Percentiles rank a stretch among this genome's conserved stretches.
Evolutionary conservation across 192 early-diverging fungal species (phyloP).

Genomic region (Globomyces pollinis-pini): DNA sequence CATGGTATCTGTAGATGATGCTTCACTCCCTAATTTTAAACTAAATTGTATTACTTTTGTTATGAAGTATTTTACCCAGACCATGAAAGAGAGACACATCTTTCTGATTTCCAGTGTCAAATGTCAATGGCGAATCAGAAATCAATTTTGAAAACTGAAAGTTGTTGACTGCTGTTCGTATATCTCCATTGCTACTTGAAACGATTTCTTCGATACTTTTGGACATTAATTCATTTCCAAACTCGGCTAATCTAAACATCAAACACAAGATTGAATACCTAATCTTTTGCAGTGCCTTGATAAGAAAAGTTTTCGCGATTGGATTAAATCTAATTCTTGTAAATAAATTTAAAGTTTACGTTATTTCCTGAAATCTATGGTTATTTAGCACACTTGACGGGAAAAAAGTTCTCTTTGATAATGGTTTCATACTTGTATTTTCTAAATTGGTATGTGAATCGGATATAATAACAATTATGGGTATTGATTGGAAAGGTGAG

Average conservation of each 20-base stretch:
- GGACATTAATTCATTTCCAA: no score
- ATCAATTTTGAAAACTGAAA: neutral
- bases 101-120: neutral
- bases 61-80: conserved; percentile 5
- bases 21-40: no score
- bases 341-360: neutral
- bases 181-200: neutral
- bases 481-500: no score
- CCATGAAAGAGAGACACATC: neutral
- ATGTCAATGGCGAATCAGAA: neutral
- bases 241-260: neutral
- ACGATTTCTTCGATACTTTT: neutral
- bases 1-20: neutral
- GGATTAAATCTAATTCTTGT: conserved; percentile 4
- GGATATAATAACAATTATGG: conserved; percentile 1
- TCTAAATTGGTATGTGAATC: neutral
- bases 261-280: neutral
- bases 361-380: neutral
- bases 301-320: conserved; percentile 2
- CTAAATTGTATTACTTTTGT: neutral
- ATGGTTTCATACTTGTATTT: neutral
- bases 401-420: conserved; percentile 1
- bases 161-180: conserved; percentile 5
- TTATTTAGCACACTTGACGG: neutral
- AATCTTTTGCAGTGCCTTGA: conserved; percentile 1